Evolutionary conservation across 495 filamentous ascomycete species (phyloP).

Genomic region (Entonaema liquescens): DNA sequence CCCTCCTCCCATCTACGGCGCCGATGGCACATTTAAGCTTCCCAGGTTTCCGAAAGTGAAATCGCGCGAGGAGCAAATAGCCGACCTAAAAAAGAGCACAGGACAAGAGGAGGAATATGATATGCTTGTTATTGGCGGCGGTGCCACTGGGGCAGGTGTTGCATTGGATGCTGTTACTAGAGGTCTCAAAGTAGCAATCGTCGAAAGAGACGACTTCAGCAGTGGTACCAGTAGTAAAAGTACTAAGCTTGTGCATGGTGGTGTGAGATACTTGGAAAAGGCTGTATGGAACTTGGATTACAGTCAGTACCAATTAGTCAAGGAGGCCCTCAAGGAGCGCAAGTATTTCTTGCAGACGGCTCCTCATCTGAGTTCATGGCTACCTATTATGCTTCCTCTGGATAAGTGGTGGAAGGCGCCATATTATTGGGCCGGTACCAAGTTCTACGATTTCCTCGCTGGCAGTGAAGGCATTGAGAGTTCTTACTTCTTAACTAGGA

Average conservation of each 20-base stretch:
- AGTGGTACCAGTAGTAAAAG: conserved; percentile 95
- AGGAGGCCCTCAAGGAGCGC: conserved; percentile 93
- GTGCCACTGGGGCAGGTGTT: conserved; percentile 91
- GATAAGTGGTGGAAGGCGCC: conserved; percentile 97
- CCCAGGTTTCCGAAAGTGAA: conserved; percentile 84
- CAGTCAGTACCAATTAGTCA: conserved; percentile 91
- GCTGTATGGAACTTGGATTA: conserved; percentile 97
- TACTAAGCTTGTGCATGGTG: conserved; percentile 96
- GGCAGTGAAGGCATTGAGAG: conserved; percentile 96
- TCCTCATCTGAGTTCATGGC: conserved; percentile 91
- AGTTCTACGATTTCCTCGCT: conserved; percentile 92
- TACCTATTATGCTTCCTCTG: conserved; percentile 97
- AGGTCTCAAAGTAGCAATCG: conserved; percentile 89
- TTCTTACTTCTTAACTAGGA: conserved; percentile 94
- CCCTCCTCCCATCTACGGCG: conserved; percentile 80
- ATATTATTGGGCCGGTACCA: conserved; percentile 97
- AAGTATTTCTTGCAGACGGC: conserved; percentile 97
- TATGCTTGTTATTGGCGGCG: conserved; percentile 88
- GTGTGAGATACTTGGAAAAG: conserved; percentile 96
- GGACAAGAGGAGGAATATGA: conserved; percentile 71
- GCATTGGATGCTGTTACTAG: conserved; percentile 93
- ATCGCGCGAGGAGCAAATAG: conserved; percentile 71
- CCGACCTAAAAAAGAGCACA: conserved; percentile 61
- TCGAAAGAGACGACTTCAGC: conserved; percentile 97
- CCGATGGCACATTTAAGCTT: conserved; percentile 78